phyloP scores from a whole-genome alignment of 129 eudicot species.

The Scalesia atractyloides region DNA sequence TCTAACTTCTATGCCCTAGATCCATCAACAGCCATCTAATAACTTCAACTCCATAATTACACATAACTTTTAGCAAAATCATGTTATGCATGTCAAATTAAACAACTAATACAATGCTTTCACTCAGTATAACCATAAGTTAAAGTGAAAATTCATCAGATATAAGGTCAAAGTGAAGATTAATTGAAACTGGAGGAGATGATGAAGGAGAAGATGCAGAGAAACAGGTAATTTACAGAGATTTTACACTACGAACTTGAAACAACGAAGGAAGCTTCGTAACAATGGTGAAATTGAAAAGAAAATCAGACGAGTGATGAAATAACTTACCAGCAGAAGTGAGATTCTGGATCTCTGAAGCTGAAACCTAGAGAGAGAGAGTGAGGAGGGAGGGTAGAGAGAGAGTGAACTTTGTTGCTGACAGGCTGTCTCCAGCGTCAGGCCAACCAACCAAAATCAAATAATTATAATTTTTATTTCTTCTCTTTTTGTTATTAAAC shows the following conservation, averaged over 20 bases:
- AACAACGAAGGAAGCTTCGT: no score
- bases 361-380: slow-evolving; percentile 33
- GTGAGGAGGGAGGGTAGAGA: slow-evolving; percentile 1
- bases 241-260: no score
- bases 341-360: slow-evolving; percentile 26
- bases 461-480: background rate
- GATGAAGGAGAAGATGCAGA: no score
- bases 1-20: slow-evolving; percentile 5
- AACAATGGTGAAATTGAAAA: slow-evolving; percentile 5
- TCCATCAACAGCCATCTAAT: slow-evolving; percentile 24
- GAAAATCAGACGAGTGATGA: background rate
- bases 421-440: slow-evolving; percentile 98
- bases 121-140: background rate
- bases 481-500: no score
- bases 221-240: no score
- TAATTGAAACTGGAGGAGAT: no score
- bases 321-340: slow-evolving; percentile 29
- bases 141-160: no score
- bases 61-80: background rate
- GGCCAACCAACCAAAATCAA: slow-evolving; percentile 48
- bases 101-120: background rate
- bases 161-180: no score
- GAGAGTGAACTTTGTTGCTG: slow-evolving; percentile 62
- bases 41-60: background rate
- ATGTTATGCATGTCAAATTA: slow-evolving; percentile 27